Base-by-base conservation (phyloP, 2,329 filamentous ascomycete genomes). In the Penicillium sp. region DNA sequence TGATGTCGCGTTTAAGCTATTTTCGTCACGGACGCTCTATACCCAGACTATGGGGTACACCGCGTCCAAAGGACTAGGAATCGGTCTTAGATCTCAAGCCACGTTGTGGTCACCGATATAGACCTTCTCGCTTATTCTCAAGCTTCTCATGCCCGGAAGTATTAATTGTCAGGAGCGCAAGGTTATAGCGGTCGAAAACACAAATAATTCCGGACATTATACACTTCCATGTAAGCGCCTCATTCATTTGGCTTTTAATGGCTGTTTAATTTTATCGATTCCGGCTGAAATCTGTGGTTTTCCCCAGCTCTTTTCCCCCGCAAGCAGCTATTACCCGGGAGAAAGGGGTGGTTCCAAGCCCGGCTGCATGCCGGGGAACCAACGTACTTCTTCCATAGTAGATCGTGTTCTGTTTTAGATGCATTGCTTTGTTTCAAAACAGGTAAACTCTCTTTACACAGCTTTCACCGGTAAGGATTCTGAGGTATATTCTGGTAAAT, bases 311-410 rank as follows among this genome's bases (percentile, higher is more conserved):
- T 52, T 50, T 50, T 7, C 31, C 55, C 55, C 47, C 60, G 63
- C 59, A 48, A 58, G 54, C 59, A 61, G 62, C 57, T 52, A 65
- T 62, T 68, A 65, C 57, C 62, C 65, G 59, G 59, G 58, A 65
- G 64, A 57, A 67, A 68, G 65, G 64, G 65, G 59, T 62, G 46
- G 56, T 57, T 67, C 61, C 60, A 62, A 64, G 61, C 48, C 56
- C 49, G 57, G 48, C 60, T 53, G 60, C 68, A 70, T 71, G 65
- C 67, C 68, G 67, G 68, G 66, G 69, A 68, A 71, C 61, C 51
- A 59, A 39, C 36, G 16, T 53, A 47, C 59, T 57, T 60, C 53
- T 69, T 68, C 68, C 68, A 36, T 52, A 31, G 65, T 66, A 51
- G 51, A 62, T 60, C 51, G 49, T 46, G 5, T 48, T 55, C 50